Conservation (phyloP, 2,329 filamentous ascomycete genomes). For the Zalaria obscura region DNA sequence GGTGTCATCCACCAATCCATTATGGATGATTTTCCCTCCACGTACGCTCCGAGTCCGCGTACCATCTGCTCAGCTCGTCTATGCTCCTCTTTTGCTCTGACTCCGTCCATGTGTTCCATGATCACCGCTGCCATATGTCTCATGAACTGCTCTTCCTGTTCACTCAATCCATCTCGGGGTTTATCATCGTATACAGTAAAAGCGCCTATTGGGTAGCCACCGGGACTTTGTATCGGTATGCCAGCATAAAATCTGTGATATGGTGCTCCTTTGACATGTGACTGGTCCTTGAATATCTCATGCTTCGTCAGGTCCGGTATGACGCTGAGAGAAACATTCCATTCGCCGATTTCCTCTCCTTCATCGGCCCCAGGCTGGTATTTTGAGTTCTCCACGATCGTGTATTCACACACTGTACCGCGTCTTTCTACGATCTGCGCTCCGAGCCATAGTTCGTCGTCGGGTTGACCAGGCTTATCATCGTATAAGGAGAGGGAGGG, state of each 20-base stretch:
- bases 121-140: constrained; percentile 42
- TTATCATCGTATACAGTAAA: constrained; percentile 46
- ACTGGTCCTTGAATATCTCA: background rate
- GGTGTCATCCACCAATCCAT: constrained; percentile 1
- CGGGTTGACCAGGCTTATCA: constrained; percentile 15
- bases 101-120: constrained; percentile 48
- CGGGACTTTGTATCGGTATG: constrained; percentile 46
- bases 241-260: constrained; percentile 36
- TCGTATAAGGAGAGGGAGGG: constrained; percentile 24
- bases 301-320: background rate
- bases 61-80: constrained; percentile 40
- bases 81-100: constrained; percentile 36
- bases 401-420: constrained; percentile 19
- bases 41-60: constrained; percentile 37
- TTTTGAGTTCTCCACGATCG: constrained; percentile 10
- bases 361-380: constrained; percentile 10
- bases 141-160: constrained; percentile 39
- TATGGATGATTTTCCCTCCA: constrained; percentile 9
- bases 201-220: constrained; percentile 44
- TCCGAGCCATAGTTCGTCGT: constrained; percentile 21
- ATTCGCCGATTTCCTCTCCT: constrained; percentile 2
- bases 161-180: constrained; percentile 35
- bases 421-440: constrained; percentile 18
- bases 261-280: background rate
- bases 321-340: constrained; percentile 1